phyloP scores from a whole-genome alignment of 805 yeast species.

The Wickerhamomyces queroliae region DNA sequence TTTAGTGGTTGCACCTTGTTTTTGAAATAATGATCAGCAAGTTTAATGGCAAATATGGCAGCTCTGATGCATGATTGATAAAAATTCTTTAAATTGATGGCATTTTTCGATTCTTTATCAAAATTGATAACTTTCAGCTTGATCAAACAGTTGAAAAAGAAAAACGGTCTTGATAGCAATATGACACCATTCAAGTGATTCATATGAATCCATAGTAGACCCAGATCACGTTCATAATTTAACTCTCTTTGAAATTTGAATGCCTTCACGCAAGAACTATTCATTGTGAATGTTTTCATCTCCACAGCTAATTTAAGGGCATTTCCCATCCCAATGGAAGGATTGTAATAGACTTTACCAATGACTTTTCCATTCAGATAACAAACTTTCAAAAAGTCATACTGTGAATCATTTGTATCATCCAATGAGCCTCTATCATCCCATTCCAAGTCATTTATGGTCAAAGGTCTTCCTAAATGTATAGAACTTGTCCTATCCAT shows the following conservation, averaged over 20 bases:
- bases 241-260: slow-evolving; percentile 11
- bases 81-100: slow-evolving; percentile 19
- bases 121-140: slow-evolving; percentile 15
- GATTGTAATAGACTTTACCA: slow-evolving; percentile 26
- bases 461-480: slow-evolving; percentile 31
- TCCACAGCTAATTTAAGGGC: slow-evolving; percentile 31
- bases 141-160: slow-evolving; percentile 26
- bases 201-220: slow-evolving; percentile 26
- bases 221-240: slow-evolving; percentile 8
- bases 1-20: slow-evolving; percentile 29
- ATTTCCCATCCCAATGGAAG: slow-evolving; percentile 23
- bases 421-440: slow-evolving; percentile 26
- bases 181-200: slow-evolving; percentile 31
- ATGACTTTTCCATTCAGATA: slow-evolving; percentile 26
- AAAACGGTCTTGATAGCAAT: slow-evolving; percentile 36
- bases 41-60: slow-evolving; percentile 28
- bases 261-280: slow-evolving; percentile 21
- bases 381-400: slow-evolving; percentile 24
- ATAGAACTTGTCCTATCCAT: slow-evolving; percentile 30
- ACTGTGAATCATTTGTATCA: slow-evolving; percentile 22
- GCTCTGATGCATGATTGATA: slow-evolving; percentile 32
- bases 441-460: slow-evolving; percentile 32
- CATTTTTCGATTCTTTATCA: slow-evolving; percentile 10
- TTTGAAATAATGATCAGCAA: slow-evolving; percentile 21
- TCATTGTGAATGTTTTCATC: slow-evolving; percentile 29